phyloP scores from a whole-genome alignment of 1,139 yeast species.

The Lodderomyces parapsilosis region DNA sequence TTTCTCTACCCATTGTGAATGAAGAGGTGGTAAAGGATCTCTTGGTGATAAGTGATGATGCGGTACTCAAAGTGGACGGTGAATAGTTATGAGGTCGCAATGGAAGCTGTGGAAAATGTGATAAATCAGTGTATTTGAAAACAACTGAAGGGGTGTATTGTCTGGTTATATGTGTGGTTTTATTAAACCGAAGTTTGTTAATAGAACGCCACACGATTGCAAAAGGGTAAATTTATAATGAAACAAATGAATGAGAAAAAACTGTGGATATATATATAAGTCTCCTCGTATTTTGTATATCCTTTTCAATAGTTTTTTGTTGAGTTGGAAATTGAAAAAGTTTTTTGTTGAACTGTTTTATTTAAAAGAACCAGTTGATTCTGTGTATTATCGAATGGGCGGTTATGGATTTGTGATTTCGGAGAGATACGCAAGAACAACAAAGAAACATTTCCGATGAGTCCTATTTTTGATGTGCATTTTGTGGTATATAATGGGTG shows the following conservation, averaged over 20 bases:
- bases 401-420: not conserved
- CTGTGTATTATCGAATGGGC: not conserved
- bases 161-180: not conserved
- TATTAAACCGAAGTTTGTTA: not conserved
- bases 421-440: no score
- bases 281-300: no score
- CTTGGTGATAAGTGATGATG: not conserved
- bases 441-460: no score
- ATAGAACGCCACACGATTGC: conserved; percentile 6
- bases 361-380: no score
- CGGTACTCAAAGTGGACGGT: not conserved
- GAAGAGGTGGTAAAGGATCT: conserved; percentile 2
- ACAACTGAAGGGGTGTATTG: no score
- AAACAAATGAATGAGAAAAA: not conserved
- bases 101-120: not conserved
- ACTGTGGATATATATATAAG: conserved; percentile 1
- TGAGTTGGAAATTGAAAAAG: not conserved
- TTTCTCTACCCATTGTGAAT: conserved; percentile 45
- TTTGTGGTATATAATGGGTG: no score
- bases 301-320: no score
- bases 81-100: conserved; percentile 7
- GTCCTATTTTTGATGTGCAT: no score
- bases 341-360: no score
- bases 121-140: not conserved
- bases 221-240: not conserved